Base-by-base conservation (phyloP, 768 basidiomycete species). In the Tricholoma saponaceum region DNA sequence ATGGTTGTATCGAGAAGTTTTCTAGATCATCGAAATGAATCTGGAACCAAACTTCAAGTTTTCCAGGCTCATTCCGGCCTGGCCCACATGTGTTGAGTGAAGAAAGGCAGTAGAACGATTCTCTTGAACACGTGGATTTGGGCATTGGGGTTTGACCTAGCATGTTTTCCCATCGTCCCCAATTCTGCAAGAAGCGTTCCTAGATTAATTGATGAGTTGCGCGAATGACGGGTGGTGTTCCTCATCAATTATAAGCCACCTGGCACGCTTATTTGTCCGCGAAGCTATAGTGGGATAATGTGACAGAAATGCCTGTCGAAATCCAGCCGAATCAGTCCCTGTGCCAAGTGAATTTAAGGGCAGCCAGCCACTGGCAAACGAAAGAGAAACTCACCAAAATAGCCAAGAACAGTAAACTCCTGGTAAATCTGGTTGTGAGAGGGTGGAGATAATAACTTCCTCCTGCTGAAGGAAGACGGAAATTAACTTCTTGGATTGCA, bases 111-210 rank as follows among this genome's bases (percentile, higher is more conserved):
- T 28, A 26, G 47, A 49, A 8, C 20, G 25, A 28, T 49, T 28
- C 20, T 16, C 16, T 49, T 49, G 14, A 26, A 9, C 47, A 49
- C 47, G 47, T 49, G 47, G 16, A 49, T 49, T 49, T 5, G 14
- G 3, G 13, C 16, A 28, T 26, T 47, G 16, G 47, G 3, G 16
- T 49, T 26, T 26, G 16, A 23, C 26, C 5, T 5, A n/a, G 26
- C 47, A 49, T 49, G 47, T 49, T 49, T 49, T 49, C 47, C 47
- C 47, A 49, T 49, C 47, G 25, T 49, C 47, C 16, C 47, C 25
- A 49, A 28, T 28, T 46, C 44, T 46, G 44, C 44, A 46, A n/a
- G n/a, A 25, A 5, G 20, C 16, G 47, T 49, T 28, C 47, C 47
- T 49, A 14, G 26, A 49, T 49, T 49, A 22, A 49, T 28, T 49